Conservation (phyloP, 2,329 filamentous ascomycete genomes). For the Alternaria triticina region DNA sequence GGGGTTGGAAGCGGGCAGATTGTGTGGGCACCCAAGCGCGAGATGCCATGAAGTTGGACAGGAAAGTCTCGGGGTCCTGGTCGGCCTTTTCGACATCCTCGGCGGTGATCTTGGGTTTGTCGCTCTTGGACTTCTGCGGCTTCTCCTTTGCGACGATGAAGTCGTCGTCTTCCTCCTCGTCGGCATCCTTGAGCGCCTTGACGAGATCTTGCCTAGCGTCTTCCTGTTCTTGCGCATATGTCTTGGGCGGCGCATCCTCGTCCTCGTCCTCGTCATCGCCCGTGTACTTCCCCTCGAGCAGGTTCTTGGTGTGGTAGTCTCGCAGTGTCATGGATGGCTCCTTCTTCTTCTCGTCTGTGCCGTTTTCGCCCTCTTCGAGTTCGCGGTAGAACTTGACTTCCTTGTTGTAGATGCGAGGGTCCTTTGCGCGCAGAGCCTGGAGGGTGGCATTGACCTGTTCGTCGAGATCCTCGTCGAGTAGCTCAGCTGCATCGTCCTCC, state of each 20-base stretch:
- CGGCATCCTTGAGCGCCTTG: conserved; percentile 76
- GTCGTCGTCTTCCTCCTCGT: conserved; percentile 66
- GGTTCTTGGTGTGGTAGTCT: conserved; percentile 91
- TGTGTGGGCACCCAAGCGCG: conserved; percentile 83
- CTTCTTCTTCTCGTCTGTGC: conserved; percentile 68
- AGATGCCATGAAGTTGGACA: conserved; percentile 95
- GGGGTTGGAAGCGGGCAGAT: conserved; percentile 73
- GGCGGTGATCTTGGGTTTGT: conserved; percentile 52
- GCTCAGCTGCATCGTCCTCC: conserved; percentile 88
- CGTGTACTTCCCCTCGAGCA: conserved; percentile 74
- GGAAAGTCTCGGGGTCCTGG: conserved; percentile 86
- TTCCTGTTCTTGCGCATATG: conserved; percentile 89
- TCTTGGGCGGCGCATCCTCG: conserved; percentile 64
- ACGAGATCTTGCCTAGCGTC: conserved; percentile 79
- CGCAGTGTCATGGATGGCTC: conserved; percentile 72
- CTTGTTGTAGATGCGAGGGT: conserved; percentile 87
- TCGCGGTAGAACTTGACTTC: conserved; percentile 78
- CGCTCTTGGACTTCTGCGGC: conserved; percentile 34
- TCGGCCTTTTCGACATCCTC: conserved; percentile 74
- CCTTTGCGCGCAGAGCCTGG: conserved; percentile 85
- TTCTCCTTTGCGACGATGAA: conserved; percentile 78
- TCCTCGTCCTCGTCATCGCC: conserved; percentile 63
- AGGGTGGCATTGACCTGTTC: conserved; percentile 86
- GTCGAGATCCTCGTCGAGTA: conserved; percentile 85
- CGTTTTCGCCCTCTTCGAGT: conserved; percentile 59